Base-by-base conservation (phyloP, 2,329 filamentous ascomycete genomes). In the Fusarium nelsonii region DNA sequence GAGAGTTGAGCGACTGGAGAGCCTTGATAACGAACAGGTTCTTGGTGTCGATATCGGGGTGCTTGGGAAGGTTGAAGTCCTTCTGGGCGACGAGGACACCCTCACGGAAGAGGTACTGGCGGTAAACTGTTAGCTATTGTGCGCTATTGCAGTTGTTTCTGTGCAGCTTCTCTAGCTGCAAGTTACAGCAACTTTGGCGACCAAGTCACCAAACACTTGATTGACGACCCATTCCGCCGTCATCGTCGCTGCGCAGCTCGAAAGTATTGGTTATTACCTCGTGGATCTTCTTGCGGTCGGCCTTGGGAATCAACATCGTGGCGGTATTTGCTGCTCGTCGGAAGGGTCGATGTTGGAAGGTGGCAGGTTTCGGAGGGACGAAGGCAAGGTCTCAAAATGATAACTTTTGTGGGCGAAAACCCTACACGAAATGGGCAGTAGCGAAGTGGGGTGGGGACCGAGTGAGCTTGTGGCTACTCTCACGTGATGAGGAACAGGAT, bases 231-330 rank as follows among this genome's bases (percentile, higher is more conserved):
- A 66, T 60, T 62, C 63, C 43, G 45, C 44, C 53, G 41, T 54
- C 49, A 51, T 55, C 55, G 61, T 58, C 55, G 50, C 45, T 50
- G 54, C 48, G 51, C 56, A 58, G 48, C 50, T 59, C 34, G 56
- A 49, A 51, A 50, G 28, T 48, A 34, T 26, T 57, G 58, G 39
- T 58, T 57, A 51, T 61, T 83, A 86, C 84, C 86, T 91, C 95
- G 90, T 99, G 96, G 87, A 99, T 98, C 92, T 94, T 93, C 93
- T 99, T 99, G 88, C 97, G 94, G 88, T 99, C 96, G 85, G 93
- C 92, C 92, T 98, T 98, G 84, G 96, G 96, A 85, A 99, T 99
- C 89, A 99, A 92, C 96, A 89, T 89, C 92, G 94, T 88, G 83
- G 82, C 84, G 83, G 82, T 84, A 65, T 82, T 74, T 78, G 76